A percentile compares a stretch with the other conserved stretches of the same genome.
These are phyloP conservation scores for Chytridium lagenaria DNA, from an alignment of 371 early-diverging fungal species.

Conservation along the genomic window DNA sequence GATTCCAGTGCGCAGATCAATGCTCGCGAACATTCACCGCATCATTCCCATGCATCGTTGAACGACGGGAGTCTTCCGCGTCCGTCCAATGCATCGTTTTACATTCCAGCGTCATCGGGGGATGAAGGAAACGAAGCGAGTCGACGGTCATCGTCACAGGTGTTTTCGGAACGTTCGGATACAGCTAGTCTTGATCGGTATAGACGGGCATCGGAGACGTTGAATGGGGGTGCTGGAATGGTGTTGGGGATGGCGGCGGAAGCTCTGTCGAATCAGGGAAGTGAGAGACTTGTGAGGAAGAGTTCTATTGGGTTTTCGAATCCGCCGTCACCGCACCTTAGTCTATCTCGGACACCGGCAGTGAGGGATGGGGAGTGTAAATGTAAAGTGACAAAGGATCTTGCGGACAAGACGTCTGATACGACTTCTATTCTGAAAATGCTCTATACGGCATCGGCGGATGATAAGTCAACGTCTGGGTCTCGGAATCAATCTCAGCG, in stretches of 20 bases:
- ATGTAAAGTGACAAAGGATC: slow-evolving; percentile 36
- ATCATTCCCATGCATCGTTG: background rate
- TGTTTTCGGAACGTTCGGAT: background rate
- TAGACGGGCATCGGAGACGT: background rate
- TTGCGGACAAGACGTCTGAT: slow-evolving; percentile 31
- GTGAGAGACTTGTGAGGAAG: background rate
- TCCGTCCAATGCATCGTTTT: background rate
- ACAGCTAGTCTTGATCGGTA: background rate
- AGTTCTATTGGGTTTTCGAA: background rate
- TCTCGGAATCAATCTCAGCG: slow-evolving; percentile 17
- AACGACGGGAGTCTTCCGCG: background rate
- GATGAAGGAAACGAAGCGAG: background rate
- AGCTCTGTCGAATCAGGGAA: no score
- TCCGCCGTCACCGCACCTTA: background rate
- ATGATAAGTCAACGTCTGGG: slow-evolving; percentile 12
- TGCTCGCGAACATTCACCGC: background rate
- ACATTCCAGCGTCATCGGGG: background rate
- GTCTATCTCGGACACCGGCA: background rate
- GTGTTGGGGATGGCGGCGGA: background rate
- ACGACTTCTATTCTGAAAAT: slow-evolving; percentile 44
- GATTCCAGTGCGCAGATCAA: slow-evolving; percentile 1
- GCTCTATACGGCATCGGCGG: slow-evolving; percentile 38
- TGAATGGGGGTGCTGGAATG: background rate
- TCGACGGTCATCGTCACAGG: background rate
- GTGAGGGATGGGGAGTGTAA: background rate